These are phyloP conservation scores for Cystobasidiaceae sp. DNA, from an alignment of 1,284 basidiomycete genomes.

Conservation along the genomic window DNA sequence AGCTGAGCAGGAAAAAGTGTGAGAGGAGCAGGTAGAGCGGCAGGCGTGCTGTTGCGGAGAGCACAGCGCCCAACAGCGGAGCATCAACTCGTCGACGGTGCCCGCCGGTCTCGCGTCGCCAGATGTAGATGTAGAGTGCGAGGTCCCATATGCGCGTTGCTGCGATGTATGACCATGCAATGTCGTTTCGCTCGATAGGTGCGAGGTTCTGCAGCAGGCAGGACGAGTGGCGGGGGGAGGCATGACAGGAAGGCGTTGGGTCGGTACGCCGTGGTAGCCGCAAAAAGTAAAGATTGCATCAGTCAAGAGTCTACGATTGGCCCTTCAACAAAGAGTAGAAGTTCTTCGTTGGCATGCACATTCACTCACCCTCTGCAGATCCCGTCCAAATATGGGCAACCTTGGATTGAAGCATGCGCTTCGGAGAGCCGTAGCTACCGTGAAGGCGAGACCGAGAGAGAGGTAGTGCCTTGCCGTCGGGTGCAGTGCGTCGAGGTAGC, in stretches of 20 bases:
- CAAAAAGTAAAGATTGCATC: too few species aligned
- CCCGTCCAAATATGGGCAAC: slow-evolving; percentile 23
- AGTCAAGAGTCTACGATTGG: too few species aligned
- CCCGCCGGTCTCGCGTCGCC: slow-evolving; percentile 30
- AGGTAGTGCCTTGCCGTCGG: slow-evolving; percentile 20
- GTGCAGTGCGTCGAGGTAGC: slow-evolving; percentile 17
- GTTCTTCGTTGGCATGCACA: not conserved
- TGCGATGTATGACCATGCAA: slow-evolving; percentile 35
- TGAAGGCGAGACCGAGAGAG: slow-evolving; percentile 8
- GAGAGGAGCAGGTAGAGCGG: slow-evolving; percentile 26
- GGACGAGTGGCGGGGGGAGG: too few species aligned
- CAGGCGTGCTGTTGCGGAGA: slow-evolving; percentile 11
- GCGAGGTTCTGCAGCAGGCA: slow-evolving; percentile 39
- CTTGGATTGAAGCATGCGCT: slow-evolving; percentile 26
- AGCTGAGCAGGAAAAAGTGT: slow-evolving; percentile 22
- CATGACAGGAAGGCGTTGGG: too few species aligned
- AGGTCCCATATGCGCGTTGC: slow-evolving; percentile 33
- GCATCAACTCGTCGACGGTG: slow-evolving; percentile 16
- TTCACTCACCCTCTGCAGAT: slow-evolving; percentile 15
- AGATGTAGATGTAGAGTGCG: slow-evolving; percentile 28
- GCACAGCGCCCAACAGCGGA: slow-evolving; percentile 10
- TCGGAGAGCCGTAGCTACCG: slow-evolving; percentile 8
- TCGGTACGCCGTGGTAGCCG: too few species aligned
- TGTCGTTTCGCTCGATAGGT: slow-evolving; percentile 37
- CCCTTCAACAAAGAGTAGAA: not conserved